Evolutionary conservation across 2,329 filamentous ascomycete genomes (phyloP).

Genomic region (Paraconiothyrium brasiliense): DNA sequence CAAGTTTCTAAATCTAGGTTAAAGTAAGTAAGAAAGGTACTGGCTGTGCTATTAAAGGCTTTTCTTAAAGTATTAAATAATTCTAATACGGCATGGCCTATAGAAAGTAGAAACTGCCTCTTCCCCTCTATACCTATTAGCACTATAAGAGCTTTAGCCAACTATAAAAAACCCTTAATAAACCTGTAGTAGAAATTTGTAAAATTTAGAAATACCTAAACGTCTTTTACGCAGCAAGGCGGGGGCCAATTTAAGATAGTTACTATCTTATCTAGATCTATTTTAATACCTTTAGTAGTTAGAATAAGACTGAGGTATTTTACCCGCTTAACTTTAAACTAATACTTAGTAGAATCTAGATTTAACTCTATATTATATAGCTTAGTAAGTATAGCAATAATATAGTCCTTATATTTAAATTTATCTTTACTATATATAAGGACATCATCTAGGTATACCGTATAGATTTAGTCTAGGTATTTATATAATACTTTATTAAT

Average conservation of each 20-base stretch:
- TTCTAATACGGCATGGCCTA: not conserved
- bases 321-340: no score
- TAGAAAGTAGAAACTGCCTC: not conserved
- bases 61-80: not conserved
- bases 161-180: no score
- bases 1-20: not conserved
- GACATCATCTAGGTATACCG: not conserved
- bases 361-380: not conserved
- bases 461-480: not conserved
- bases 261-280: not conserved
- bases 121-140: no score
- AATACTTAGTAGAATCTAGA: not conserved
- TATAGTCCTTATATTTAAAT: not conserved
- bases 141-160: no score
- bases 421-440: not conserved
- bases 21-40: not conserved
- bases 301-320: no score
- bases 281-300: no score
- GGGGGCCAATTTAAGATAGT: not conserved
- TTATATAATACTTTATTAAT: not conserved
- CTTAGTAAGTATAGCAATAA: not conserved
- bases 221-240: not conserved
- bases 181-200: no score
- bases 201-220: no score
- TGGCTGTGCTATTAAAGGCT: not conserved